A percentile compares a stretch with the other conserved stretches of the same genome.
Evolutionary conservation across 2,329 filamentous ascomycete genomes (phyloP).

Genomic region (Clonostachys rhizophaga): DNA sequence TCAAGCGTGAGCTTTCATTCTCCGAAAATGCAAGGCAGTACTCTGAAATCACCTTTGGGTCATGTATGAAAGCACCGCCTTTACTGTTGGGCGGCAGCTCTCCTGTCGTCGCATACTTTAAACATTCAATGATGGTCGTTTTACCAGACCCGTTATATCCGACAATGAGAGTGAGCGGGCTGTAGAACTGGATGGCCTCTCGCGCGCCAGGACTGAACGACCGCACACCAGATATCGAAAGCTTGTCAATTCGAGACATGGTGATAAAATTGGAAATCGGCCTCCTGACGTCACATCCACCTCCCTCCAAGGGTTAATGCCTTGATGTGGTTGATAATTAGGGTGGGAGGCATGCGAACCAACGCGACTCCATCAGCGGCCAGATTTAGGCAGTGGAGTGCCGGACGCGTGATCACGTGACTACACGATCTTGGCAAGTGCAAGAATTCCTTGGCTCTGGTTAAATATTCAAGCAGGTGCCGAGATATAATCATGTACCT

Average conservation of each 20-base stretch:
- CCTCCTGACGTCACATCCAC: too few relatives aligned
- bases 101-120: constrained; percentile 96
- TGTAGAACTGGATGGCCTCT: constrained; percentile 83
- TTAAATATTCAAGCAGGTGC: too few relatives aligned
- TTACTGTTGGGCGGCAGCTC: constrained; percentile 88
- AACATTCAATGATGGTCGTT: constrained; percentile 97
- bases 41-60: constrained; percentile 65
- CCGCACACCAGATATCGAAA: constrained; percentile 77
- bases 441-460: too few relatives aligned
- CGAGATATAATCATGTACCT: too few relatives aligned
- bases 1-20: not conserved
- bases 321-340: too few relatives aligned
- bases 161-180: constrained; percentile 91
- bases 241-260: constrained; percentile 82
- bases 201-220: constrained; percentile 75
- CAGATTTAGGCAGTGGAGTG: too few relatives aligned
- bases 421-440: too few relatives aligned
- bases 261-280: not conserved
- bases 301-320: too few relatives aligned
- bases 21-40: not conserved
- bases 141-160: constrained; percentile 97
- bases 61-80: constrained; percentile 91
- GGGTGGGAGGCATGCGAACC: too few relatives aligned
- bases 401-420: too few relatives aligned
- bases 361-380: too few relatives aligned